Evolutionary conservation across 1,284 basidiomycete species (phyloP), one percentile per base, ranked within the genome.

Genomic region (Polyporus tsugae): DNA sequence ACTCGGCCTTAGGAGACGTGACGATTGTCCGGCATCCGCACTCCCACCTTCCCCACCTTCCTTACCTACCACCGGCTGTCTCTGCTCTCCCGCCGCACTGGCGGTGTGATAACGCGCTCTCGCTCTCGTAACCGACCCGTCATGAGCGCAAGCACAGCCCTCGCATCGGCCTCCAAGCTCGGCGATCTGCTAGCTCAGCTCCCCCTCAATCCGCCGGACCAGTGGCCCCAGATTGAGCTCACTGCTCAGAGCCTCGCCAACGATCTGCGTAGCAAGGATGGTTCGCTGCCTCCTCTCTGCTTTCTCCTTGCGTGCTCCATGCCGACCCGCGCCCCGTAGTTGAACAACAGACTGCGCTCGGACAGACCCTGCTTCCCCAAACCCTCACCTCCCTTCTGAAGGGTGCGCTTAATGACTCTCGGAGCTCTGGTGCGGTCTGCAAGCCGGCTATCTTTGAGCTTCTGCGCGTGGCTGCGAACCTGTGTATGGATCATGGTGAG

Each of bases 401-500:
- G 64, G 79, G 83, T 59, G 86, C 88, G 15, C 81, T 91, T 33
- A 81, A 84, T 67, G 86, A 83, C 57, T 79, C 84, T 13, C 70
- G 83, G 25, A 81, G 84, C 60, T 87, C 89, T 15, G 78, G 78
- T 25, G 58, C 39, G 36, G 58, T 41, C 39, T 84, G 83, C 69
- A 82, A 86, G 61, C 74, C 84, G 9, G 84, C 85, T 29, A 81
- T 90, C 15, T 86, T 87, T 68, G 91, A 95, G 77, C 80, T 94
- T 36, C 84, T 95, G 63, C 86, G 93, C 65, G 88, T 94, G 22
- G 88, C 87, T 25, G 93, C 93, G 19, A 95, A 95, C 79, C 79
- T 95, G 11, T 94, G 91, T 78, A 89, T 93, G 80, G 92, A 95
- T 75, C 91, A 95, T 74, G 89, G 94, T 89, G 74, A 75, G 86